Base-by-base conservation (phyloP, 805 yeast genomes). In the Wickerhamiella parazyma region DNA sequence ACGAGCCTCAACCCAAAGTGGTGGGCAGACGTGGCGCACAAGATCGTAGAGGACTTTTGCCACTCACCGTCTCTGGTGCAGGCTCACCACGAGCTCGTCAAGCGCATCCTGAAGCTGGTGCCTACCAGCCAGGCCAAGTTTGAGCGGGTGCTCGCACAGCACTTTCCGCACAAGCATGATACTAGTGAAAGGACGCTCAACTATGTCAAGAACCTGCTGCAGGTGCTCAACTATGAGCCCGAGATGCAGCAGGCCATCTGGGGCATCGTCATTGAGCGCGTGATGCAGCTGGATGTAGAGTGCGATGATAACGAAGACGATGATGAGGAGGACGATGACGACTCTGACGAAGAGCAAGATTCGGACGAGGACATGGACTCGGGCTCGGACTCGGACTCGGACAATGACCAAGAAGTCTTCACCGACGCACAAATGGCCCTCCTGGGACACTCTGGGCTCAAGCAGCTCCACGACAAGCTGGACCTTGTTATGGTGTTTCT, bases 241-340 rank as follows among this genome's bases (percentile, higher is more conserved):
- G 95, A 86, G 51, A 64, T 86, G 49, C 76, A 78, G 51, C 71
- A 71, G 49, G 75, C 75, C 38, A 69, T 83, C 6, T 87, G 96
- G 95, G 78, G 80, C 18, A 61, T 83, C 46, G 68, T 87, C 12
- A 66, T 86, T 33, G 95, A 89, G 59, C 73, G 77, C 48, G 71
- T 82, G 45, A 84, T 91, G 47, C 81, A 83, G 50, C 67, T 91
- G 38, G 98, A 89, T 61, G 95, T 87, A 4, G 97, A 86, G 60
- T 67, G 87, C 45, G 95, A 85, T 55, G 85, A 83, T 56, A 91
- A 81, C 53, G 63, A 84, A 46, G 79, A 72, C 21, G 66, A 58
- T 9, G 62, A 57, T 4, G 63, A 54, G 14, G 57, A 48, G 2
- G 65, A 57, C 10, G 55, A 50, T 0, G 57, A 51, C 12, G 62